Conservation (phyloP, 2,329 filamentous ascomycete species). For the Calycina marina region DNA sequence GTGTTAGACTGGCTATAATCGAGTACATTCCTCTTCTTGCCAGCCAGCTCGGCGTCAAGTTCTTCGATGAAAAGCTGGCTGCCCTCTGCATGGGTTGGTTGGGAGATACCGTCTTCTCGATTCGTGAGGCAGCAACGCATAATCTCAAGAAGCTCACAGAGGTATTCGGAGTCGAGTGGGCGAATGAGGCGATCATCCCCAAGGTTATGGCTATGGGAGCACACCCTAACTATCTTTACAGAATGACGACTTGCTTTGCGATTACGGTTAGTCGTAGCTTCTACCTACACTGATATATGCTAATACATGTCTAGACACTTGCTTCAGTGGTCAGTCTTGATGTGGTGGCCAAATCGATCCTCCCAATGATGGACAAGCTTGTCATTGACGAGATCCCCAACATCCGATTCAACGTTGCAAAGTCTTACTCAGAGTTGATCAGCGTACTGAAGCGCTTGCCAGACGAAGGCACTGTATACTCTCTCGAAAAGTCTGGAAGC, state of each 20-base stretch:
- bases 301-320: constrained; percentile 53
- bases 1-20: constrained; percentile 93
- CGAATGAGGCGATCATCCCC: constrained; percentile 89
- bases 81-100: constrained; percentile 97
- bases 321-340: constrained; percentile 84
- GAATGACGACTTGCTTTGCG: constrained; percentile 99
- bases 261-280: constrained; percentile 60
- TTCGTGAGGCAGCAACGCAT: constrained; percentile 90
- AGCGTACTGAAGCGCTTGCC: constrained; percentile 84
- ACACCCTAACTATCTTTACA: constrained; percentile 96
- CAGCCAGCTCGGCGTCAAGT: constrained; percentile 87
- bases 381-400: constrained; percentile 93
- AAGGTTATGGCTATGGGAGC: constrained; percentile 98
- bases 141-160: constrained; percentile 98
- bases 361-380: constrained; percentile 92
- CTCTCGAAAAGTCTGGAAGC: constrained; percentile 65
- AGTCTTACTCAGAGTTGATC: constrained; percentile 86
- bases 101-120: constrained; percentile 96
- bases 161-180: constrained; percentile 97
- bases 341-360: constrained; percentile 82
- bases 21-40: constrained; percentile 97
- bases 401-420: constrained; percentile 98
- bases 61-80: constrained; percentile 96
- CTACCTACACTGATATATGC: constrained; percentile 2
- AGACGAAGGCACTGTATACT: constrained; percentile 71